phyloP scores from a whole-genome alignment of 495 filamentous ascomycete genomes.

The Aspergillus steynii region DNA sequence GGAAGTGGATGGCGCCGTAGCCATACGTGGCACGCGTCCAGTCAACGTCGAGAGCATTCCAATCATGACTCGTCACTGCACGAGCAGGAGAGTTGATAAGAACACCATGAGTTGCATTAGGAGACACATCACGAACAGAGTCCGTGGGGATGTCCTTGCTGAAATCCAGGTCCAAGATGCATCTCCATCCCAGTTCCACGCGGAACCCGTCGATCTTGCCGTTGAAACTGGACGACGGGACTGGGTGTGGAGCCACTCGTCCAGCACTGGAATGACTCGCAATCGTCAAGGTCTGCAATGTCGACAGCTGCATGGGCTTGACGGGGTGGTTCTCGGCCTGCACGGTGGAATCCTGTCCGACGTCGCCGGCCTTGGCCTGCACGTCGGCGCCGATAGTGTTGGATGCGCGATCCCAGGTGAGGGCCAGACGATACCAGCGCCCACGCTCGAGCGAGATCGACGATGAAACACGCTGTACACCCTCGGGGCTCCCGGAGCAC shows the following conservation, averaged over 20 bases:
- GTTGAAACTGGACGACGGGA: not conserved
- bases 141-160: not conserved
- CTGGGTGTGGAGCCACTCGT: not conserved
- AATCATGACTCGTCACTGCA: conserved; percentile 25
- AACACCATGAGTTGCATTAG: not conserved
- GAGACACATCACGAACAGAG: not conserved
- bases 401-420: not conserved
- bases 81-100: conserved; percentile 24
- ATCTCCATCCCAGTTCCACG: not conserved
- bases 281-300: not conserved
- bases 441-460: not conserved
- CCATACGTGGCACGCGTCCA: conserved; percentile 13
- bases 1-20: conserved; percentile 22
- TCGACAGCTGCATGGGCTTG: not conserved
- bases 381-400: not conserved
- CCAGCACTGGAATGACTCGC: not conserved
- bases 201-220: not conserved
- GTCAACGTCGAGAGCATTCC: conserved; percentile 19
- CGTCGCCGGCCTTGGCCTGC: not conserved
- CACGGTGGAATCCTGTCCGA: not conserved
- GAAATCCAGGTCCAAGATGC: not conserved
- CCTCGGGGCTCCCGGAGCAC: not conserved
- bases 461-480: not conserved
- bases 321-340: not conserved
- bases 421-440: not conserved